Conservation (phyloP, 192 early-diverging fungal species). For the Linnemannia hyalina region DNA sequence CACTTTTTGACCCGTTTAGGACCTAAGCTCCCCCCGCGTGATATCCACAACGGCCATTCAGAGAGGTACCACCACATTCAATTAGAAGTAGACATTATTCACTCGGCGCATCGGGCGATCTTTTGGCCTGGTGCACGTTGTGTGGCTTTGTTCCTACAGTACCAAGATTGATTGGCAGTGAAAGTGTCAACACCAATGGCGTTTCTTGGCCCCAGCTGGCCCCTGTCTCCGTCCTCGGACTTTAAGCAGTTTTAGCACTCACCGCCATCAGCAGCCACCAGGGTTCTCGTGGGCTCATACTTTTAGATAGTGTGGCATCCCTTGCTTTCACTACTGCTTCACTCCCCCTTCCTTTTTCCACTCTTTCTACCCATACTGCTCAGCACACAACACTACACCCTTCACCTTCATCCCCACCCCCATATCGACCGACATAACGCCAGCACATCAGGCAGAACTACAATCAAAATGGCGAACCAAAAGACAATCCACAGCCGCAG, state of each 20-base stretch:
- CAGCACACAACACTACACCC: background rate
- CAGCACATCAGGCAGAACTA: background rate
- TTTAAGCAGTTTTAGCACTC: background rate
- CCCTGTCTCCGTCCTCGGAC: background rate
- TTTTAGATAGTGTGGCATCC: background rate
- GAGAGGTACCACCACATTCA: no score
- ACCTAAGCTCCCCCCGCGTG: background rate
- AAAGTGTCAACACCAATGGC: background rate
- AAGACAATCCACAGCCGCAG: constrained; percentile 13
- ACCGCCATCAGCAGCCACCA: background rate
- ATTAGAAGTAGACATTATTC: no score
- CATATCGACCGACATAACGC: background rate
- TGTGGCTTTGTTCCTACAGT: background rate
- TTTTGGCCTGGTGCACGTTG: background rate
- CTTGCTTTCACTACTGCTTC: background rate
- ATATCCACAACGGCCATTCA: no score
- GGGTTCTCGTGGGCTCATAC: constrained; percentile 8
- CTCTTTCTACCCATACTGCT: background rate
- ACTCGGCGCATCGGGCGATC: background rate
- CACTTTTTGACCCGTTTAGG: background rate
- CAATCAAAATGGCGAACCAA: background rate
- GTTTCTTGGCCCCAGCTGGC: background rate
- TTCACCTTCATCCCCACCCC: background rate
- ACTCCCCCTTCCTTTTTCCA: background rate
- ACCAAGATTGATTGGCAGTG: background rate